Conservation (phyloP, 768 basidiomycete species). For the Boletus huronensis region DNA sequence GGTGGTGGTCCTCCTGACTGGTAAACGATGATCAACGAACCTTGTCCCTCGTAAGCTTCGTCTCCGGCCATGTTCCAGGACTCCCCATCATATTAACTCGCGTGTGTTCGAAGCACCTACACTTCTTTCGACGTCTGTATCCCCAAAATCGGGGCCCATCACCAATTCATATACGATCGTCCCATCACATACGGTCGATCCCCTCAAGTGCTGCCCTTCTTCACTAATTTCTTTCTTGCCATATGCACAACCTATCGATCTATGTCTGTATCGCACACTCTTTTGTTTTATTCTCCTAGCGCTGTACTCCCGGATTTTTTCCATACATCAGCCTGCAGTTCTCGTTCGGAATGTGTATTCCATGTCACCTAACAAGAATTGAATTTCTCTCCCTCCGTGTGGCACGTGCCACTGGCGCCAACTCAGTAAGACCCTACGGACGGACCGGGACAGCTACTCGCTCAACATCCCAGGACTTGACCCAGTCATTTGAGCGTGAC, state of each 20-base stretch:
- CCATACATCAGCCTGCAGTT: slow-evolving; percentile 8
- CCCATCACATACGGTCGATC: slow-evolving; percentile 4
- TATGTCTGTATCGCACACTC: slow-evolving; percentile 10
- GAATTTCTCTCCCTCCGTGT: no score
- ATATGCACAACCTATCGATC: slow-evolving; percentile 1
- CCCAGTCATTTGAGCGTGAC: no score
- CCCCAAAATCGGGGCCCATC: slow-evolving; percentile 12
- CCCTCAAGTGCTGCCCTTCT: not conserved
- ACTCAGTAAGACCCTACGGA: no score
- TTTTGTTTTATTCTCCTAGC: slow-evolving; percentile 1
- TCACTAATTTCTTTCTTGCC: slow-evolving; percentile 1
- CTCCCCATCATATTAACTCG: slow-evolving; percentile 3
- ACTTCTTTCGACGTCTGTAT: not conserved
- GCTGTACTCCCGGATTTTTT: slow-evolving; percentile 7
- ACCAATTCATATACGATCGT: slow-evolving; percentile 10
- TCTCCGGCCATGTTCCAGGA: not conserved
- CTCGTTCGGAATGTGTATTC: slow-evolving; percentile 1
- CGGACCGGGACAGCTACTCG: not conserved
- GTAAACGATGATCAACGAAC: slow-evolving; percentile 10
- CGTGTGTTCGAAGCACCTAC: slow-evolving; percentile 1
- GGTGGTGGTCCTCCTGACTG: slow-evolving; percentile 25
- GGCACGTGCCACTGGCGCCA: no score
- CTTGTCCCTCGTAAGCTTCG: slow-evolving; percentile 10
- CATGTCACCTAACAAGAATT: not conserved
- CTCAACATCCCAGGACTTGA: no score